These are phyloP conservation scores for Skeletonema marinoi DNA, from an alignment of 108 stramenopile species.

Conservation along the genomic window DNA sequence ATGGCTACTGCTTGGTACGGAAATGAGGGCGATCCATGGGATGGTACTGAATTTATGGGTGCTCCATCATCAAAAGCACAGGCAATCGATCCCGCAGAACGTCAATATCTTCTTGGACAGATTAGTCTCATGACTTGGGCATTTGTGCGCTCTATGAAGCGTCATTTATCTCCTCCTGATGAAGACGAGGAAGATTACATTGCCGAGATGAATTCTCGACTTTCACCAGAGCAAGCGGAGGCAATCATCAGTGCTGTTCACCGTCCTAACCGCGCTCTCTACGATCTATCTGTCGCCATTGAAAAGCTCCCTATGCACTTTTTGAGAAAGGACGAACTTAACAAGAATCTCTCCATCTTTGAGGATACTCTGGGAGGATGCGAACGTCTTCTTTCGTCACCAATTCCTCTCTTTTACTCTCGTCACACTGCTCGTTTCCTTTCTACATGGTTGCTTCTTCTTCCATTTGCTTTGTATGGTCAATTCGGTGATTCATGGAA, in stretches of 20 bases:
- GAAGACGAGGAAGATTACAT: slow-evolving; percentile 45
- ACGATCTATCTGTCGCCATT: slow-evolving; percentile 56
- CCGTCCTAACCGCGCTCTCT: slow-evolving; percentile 63
- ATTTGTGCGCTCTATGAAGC: slow-evolving; percentile 44
- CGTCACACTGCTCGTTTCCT: slow-evolving; percentile 72
- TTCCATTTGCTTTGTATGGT: slow-evolving; percentile 63
- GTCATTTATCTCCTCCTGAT: slow-evolving; percentile 19
- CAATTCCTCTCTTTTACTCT: slow-evolving; percentile 68
- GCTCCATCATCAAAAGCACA: not conserved
- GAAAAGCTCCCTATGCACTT: slow-evolving; percentile 70
- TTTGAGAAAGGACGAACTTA: slow-evolving; percentile 60
- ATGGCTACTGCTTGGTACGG: slow-evolving; percentile 28
- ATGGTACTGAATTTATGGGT: slow-evolving; percentile 28
- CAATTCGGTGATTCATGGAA: slow-evolving; percentile 57
- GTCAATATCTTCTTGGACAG: slow-evolving; percentile 7
- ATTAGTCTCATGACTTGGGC: slow-evolving; percentile 26
- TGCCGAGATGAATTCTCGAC: slow-evolving; percentile 33
- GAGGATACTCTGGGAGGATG: slow-evolving; percentile 41
- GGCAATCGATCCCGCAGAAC: slow-evolving; percentile 11
- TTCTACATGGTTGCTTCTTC: slow-evolving; percentile 55
- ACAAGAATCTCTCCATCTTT: slow-evolving; percentile 57
- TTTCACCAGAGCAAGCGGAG: slow-evolving; percentile 44
- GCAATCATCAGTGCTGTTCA: slow-evolving; percentile 60
- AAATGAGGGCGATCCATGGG: slow-evolving; percentile 1
- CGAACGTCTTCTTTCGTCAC: slow-evolving; percentile 67